Conservation (phyloP, 441 rosid species). For the Flueggea neowawraea region DNA sequence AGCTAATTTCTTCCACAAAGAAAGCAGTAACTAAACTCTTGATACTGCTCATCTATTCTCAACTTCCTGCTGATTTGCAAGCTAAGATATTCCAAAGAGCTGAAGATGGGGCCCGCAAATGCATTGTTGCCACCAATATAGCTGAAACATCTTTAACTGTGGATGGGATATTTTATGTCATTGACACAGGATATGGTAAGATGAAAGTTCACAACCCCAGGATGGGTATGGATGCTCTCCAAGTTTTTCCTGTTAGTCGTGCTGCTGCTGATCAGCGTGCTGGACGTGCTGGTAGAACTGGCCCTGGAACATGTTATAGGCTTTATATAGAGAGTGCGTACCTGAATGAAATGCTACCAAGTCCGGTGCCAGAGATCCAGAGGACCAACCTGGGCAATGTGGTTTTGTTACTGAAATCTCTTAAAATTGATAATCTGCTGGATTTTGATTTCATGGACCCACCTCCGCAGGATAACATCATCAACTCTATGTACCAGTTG, state of each 20-base stretch:
- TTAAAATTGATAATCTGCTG: constrained; percentile 83
- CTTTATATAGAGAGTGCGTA: constrained; percentile 92
- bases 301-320: constrained; percentile 97
- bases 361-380: constrained; percentile 99
- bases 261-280: constrained; percentile 99
- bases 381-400: constrained; percentile 97
- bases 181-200: constrained; percentile 97
- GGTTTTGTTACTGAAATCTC: constrained; percentile 89
- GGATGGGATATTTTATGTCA: constrained; percentile 91
- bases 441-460: constrained; percentile 99
- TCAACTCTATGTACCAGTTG: constrained; percentile 96
- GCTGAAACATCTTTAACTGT: constrained; percentile 99
- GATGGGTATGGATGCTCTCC: constrained; percentile 99
- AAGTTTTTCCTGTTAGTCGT: constrained; percentile 91
- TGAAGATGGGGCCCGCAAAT: constrained; percentile 96
- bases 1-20: constrained; percentile 62
- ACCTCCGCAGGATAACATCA: constrained; percentile 98
- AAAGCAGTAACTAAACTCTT: constrained; percentile 72
- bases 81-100: constrained; percentile 97
- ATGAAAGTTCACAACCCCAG: constrained; percentile 98
- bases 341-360: constrained; percentile 80
- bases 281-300: constrained; percentile 98
- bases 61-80: constrained; percentile 97
- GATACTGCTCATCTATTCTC: constrained; percentile 97
- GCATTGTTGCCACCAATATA: constrained; percentile 98